These are phyloP conservation scores for Globisporangium cederbergense DNA, from an alignment of 352 stramenopile species.

Conservation along the genomic window DNA sequence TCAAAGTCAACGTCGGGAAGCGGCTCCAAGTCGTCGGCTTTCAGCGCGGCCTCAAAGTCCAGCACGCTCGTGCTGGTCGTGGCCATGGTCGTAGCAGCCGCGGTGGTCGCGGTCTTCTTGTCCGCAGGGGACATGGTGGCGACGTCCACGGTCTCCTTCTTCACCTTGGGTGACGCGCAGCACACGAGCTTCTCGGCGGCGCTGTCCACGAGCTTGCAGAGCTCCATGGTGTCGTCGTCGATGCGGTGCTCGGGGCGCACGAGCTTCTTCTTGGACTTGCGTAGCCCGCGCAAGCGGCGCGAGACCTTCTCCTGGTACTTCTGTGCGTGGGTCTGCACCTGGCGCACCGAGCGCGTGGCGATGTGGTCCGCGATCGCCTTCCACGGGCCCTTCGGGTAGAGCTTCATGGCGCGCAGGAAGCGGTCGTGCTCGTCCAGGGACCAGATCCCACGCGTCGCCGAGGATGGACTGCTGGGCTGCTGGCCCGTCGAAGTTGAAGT, in stretches of 20 bases:
- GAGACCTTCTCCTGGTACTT: slow-evolving; percentile 80
- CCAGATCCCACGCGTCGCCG: slow-evolving; percentile 43
- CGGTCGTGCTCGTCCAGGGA: slow-evolving; percentile 67
- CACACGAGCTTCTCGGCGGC: slow-evolving; percentile 41
- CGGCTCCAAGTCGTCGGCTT: slow-evolving; percentile 36
- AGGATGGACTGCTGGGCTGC: slow-evolving; percentile 1
- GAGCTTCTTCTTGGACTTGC: slow-evolving; percentile 72
- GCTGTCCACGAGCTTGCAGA: slow-evolving; percentile 54
- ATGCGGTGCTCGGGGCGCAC: slow-evolving; percentile 54
- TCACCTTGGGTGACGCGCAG: slow-evolving; percentile 19
- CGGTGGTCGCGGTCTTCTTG: background rate
- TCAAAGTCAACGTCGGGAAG: slow-evolving; percentile 46
- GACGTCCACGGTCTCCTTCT: slow-evolving; percentile 4
- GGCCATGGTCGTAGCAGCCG: background rate
- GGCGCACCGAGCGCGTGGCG: slow-evolving; percentile 57
- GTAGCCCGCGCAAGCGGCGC: slow-evolving; percentile 53
- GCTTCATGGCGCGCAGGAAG: slow-evolving; percentile 63
- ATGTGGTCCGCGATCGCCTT: slow-evolving; percentile 73
- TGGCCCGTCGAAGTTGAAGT: slow-evolving; percentile 17
- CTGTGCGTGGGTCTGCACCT: slow-evolving; percentile 76
- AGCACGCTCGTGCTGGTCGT: slow-evolving; percentile 7
- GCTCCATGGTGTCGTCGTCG: slow-evolving; percentile 56
- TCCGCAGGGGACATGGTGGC: background rate
- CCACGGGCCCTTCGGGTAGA: slow-evolving; percentile 70
- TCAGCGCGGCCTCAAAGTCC: slow-evolving; percentile 23